Evolutionary conservation across 139 green algal species (phyloP), one percentile per base, ranked within the genome.

Genomic region (Tetratostichococcus sp.): DNA sequence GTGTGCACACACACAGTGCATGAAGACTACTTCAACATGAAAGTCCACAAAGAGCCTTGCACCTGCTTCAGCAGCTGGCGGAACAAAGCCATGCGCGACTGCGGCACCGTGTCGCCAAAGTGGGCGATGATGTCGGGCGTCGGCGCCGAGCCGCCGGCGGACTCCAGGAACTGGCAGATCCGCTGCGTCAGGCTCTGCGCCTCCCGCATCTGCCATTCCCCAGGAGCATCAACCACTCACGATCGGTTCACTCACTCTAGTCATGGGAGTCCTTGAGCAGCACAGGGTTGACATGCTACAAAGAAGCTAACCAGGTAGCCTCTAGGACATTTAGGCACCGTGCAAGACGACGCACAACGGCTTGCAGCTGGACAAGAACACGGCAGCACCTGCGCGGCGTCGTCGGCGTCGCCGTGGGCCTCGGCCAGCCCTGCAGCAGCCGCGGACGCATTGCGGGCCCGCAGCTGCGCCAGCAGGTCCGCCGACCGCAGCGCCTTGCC

Each of bases 41-140:
- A n/a, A n/a, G n/a, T n/a, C n/a, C n/a, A n/a, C n/a, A n/a, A n/a
- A n/a, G n/a, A n/a, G n/a, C n/a, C n/a, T n/a, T 21, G 19, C 42
- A 74, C 85, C 70, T 88, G 81, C 70, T 89, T 86, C 25, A 97
- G 77, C 67, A 91, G 42, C 77, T 91, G 84, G 65, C 87, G 83
- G 76, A 96, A 96, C 70, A 96, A 34, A 1, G 80, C 74, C 80
- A 86, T 80, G 30, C 86, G 70, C 2, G 70, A n/a, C 26, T 79
- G 43, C 16, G 43, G 35, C 69, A 94, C 75, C 2, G 58, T 21
- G 1, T 35, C 70, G 30, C 73, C 66, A 66, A 95, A 97, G 42
- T 83, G 80, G 16, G 66, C 57, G 65, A 94, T 79, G 72, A 97
- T 57, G 28, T 82, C 73, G 25, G 81, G 78, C 1, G 84, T 93